Evolutionary conservation across 176 grass and related monocot species (phyloP).

Genomic region (Aechmea fasciata): DNA sequence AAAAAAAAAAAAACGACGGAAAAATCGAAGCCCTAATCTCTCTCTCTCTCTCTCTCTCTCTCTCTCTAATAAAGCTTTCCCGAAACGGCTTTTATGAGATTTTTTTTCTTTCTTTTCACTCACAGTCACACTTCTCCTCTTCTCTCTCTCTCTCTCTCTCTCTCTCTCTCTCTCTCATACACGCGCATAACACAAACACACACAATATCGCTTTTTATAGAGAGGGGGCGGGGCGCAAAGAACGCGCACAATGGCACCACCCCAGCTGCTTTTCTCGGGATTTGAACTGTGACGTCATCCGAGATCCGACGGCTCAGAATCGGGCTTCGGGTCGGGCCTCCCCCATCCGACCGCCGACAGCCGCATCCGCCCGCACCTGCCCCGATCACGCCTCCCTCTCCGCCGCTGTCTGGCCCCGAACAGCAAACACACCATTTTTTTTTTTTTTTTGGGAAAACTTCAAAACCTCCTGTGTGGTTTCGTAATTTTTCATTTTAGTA

Average conservation of each 20-base stretch:
- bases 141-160: background rate
- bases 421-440: background rate
- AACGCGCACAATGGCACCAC: background rate
- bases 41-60: background rate
- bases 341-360: slow-evolving; percentile 4
- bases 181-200: background rate
- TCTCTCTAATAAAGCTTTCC: background rate
- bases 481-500: too few species aligned
- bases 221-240: background rate
- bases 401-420: background rate
- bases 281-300: too few species aligned
- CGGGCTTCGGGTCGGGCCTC: background rate
- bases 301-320: slow-evolving; percentile 1
- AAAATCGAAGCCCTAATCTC: background rate
- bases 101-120: background rate
- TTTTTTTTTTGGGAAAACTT: too few species aligned
- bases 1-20: background rate
- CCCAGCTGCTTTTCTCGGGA: background rate
- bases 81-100: background rate
- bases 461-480: too few species aligned
- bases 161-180: background rate
- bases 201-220: background rate
- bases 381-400: background rate
- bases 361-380: slow-evolving; percentile 10
- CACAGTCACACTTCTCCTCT: too few species aligned